These are phyloP conservation scores for Jaminaea rosea DNA, from an alignment of 1,284 basidiomycete genomes.

Conservation along the genomic window DNA sequence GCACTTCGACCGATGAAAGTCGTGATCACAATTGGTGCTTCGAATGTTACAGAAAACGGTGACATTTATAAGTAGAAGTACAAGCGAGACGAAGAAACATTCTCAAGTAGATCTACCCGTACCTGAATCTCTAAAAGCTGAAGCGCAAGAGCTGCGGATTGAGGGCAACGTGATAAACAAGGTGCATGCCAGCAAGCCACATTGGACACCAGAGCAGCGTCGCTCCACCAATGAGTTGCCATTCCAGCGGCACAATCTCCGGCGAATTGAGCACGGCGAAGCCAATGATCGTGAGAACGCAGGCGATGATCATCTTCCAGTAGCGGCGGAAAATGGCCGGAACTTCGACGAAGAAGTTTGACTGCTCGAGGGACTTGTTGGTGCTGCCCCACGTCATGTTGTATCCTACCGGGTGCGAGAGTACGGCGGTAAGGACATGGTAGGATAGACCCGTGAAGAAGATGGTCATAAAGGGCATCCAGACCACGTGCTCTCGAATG, in stretches of 20 bases:
- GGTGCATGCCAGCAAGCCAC: slow-evolving; percentile 9
- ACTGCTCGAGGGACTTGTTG: slow-evolving; percentile 23
- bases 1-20: no score
- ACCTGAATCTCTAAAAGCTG: no score
- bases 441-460: slow-evolving; percentile 19
- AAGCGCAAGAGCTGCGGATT: slow-evolving; percentile 27
- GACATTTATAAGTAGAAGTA: no score
- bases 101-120: no score
- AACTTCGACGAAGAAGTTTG: slow-evolving; percentile 76
- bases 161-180: slow-evolving; percentile 26
- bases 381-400: slow-evolving; percentile 63
- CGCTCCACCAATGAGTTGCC: slow-evolving; percentile 45
- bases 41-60: no score
- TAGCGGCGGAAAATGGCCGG: slow-evolving; percentile 56
- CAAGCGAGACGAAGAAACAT: no score
- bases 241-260: slow-evolving; percentile 55
- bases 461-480: slow-evolving; percentile 58
- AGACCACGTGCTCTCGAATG: slow-evolving; percentile 60
- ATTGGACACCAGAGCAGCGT: neutral
- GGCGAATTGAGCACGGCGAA: slow-evolving; percentile 57
- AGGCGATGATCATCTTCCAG: slow-evolving; percentile 54
- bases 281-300: slow-evolving; percentile 50
- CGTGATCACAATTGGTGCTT: no score
- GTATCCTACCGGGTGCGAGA: slow-evolving; percentile 73
- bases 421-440: slow-evolving; percentile 59